Evolutionary conservation across 2,329 filamentous ascomycete species (phyloP), one percentile per base, ranked within the genome.

Genomic region (Alternaria dauci): DNA sequence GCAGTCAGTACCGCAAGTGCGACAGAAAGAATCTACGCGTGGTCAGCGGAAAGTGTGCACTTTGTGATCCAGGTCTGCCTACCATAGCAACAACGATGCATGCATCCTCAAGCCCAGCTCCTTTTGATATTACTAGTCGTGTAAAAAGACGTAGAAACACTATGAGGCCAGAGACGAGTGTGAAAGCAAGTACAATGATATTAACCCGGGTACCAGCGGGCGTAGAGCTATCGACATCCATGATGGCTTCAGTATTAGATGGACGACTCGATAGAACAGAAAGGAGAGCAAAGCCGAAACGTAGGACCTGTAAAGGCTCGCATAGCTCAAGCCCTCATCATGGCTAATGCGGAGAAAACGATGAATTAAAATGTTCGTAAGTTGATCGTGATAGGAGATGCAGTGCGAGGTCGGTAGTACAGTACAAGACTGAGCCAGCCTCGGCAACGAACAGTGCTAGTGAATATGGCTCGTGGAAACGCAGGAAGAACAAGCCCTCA

Each of bases 81-180:
- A 77, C 75, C 73, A 76, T 75, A 16, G 75, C 71, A 51, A 73
- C n/a, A 16, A 67, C 65, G 41, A 76, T 75, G 43, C 59, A 74
- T 23, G 63, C 61, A 70, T 77, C 75, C 53, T 76, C 74, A 20
- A 69, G 62, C 2, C 72, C 72, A 51, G 68, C 65, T 48, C 67
- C 65, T 36, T 63, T 68, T 23, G 70, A 61, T 55, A 77, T 47
- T 8, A 71, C 47, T 26, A 74, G 41, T 8, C 73, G 62, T 11
- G 73, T 76, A 48, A 76, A 75, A 11, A 77, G 50, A 26, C 75
- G 71, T 8, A 77, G 52, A 58, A 74, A 73, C 6, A 77, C 72
- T 23, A 73, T 42, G 8, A 69, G 52, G 28, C 71, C 72, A 53
- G 75, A 66, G 65, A 76, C 51, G 30, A 76, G 67, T 7, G 75